These are phyloP conservation scores for Podosphaera fusca DNA, from an alignment of 2,329 filamentous ascomycete species.

Conservation along the genomic window DNA sequence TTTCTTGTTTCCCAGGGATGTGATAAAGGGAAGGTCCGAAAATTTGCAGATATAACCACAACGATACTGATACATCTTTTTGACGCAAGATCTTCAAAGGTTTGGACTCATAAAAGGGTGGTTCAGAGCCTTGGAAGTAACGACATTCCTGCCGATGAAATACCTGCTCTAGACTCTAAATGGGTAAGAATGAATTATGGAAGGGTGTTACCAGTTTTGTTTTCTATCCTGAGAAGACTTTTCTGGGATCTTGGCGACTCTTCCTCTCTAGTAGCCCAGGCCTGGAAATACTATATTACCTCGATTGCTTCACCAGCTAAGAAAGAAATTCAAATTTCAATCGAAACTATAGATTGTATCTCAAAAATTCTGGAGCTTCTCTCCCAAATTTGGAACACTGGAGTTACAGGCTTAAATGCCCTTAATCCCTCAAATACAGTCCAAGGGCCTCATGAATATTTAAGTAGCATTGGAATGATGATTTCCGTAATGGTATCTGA, in stretches of 20 bases:
- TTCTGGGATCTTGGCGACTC: conserved; percentile 36
- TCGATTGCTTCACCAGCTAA: conserved; percentile 43
- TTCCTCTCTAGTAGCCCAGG: conserved; percentile 27
- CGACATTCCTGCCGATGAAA: conserved; percentile 33
- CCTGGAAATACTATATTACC: conserved; percentile 39
- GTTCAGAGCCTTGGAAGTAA: conserved; percentile 26
- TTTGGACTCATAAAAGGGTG: conserved; percentile 57
- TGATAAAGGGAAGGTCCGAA: conserved; percentile 19
- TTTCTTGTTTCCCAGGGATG: conserved; percentile 19
- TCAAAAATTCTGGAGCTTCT: conserved; percentile 48
- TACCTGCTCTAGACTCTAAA: conserved; percentile 64
- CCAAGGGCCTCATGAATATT: conserved; percentile 29
- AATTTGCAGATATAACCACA: conserved; percentile 34
- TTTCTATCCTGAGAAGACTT: conserved; percentile 34
- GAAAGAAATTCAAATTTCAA: conserved; percentile 77
- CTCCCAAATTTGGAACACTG: conserved; percentile 41
- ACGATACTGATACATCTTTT: conserved; percentile 53
- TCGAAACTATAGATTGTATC: conserved; percentile 61
- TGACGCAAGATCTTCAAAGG: conserved; percentile 27
- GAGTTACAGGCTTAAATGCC: conserved; percentile 17
- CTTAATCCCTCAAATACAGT: conserved; percentile 9
- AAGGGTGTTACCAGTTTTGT: conserved; percentile 38
- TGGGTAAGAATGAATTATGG: conserved; percentile 59
- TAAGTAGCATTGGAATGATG: conserved; percentile 29
- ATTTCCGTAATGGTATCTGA: conserved; percentile 25